Evolutionary conservation across 2,329 filamentous ascomycete genomes (phyloP).

Genomic region (Aspergillus persii): DNA sequence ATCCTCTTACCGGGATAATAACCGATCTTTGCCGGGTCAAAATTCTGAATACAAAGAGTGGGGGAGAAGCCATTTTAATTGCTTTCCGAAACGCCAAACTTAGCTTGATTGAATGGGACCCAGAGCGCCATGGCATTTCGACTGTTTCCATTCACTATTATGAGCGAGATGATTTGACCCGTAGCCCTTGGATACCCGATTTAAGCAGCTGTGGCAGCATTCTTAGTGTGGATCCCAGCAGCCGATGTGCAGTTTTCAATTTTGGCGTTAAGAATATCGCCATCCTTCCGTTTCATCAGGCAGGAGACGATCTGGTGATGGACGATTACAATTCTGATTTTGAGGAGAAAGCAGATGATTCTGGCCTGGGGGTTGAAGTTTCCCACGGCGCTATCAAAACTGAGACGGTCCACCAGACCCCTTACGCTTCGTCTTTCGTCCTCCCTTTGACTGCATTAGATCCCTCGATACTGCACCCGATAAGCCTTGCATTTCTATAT

Average conservation of each 20-base stretch:
- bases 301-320: constrained; percentile 84
- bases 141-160: constrained; percentile 98
- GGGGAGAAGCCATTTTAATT: constrained; percentile 78
- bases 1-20: constrained; percentile 77
- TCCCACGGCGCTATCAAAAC: constrained; percentile 34
- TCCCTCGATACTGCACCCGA: constrained; percentile 78
- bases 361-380: constrained; percentile 24
- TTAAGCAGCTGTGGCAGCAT: constrained; percentile 75
- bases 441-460: constrained; percentile 86
- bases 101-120: constrained; percentile 91
- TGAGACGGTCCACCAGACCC: constrained; percentile 52
- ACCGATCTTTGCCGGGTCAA: constrained; percentile 79
- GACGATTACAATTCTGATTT: constrained; percentile 85
- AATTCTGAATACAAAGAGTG: constrained; percentile 68
- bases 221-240: constrained; percentile 83
- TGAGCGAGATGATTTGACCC: constrained; percentile 84
- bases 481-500: constrained; percentile 89
- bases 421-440: constrained; percentile 90
- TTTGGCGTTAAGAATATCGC: constrained; percentile 87
- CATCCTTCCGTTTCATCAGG: constrained; percentile 86
- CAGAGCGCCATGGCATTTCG: constrained; percentile 71
- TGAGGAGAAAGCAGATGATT: constrained; percentile 60
- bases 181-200: constrained; percentile 76
- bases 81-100: constrained; percentile 90
- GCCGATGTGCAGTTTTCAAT: constrained; percentile 89